Base-by-base conservation (phyloP, 495 filamentous ascomycete genomes). In the Penicillium diatomitis region DNA sequence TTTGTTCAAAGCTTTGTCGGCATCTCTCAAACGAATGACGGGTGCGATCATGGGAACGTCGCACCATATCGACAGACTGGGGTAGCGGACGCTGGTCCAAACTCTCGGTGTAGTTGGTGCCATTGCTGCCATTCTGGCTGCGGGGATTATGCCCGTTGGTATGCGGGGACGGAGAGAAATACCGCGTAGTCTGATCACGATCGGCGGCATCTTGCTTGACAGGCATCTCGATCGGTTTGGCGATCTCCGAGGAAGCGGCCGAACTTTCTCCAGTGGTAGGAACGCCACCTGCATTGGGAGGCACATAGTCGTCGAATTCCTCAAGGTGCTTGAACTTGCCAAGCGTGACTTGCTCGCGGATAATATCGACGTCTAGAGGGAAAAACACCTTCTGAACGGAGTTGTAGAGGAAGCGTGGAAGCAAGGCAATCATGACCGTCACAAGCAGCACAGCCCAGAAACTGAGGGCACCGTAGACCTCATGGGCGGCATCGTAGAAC, bases 291-390 rank as follows among this genome's bases (percentile, higher is more conserved):
- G 52, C 54, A 46, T 66, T 61, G 0, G 67, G 68, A 3, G 67
- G 66, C 29, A 80, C 50, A 50, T 67, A 66, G 20, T 57, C 66
- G 59, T 78, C 70, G 45, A 64, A 65, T 43, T 76, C 65, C 39
- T 85, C 77, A 30, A 87, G 72, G 61, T 85, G 76, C 53, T 83
- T 78, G 65, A 88, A 96, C 52, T 84, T 82, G 47, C 92, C 92
- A 56, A 78, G 75, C 39, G 80, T 79, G 46, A 92, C 77, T 69
- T 95, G 87, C 67, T 99, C 94, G 32, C 94, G 87, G 57, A 99
- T 83, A 57, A 99, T 95, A 63, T 99, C 94, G 46, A 96, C 82
- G 57, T 99, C 94, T 41, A 79, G 80, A 5, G 94, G 94, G 63
- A 88, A 85, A 70, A 85, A 95, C 37, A 95, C 83, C 67, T 99